Evolutionary conservation across 108 stramenopile genomes (phyloP).

Genomic region (Fragilaria crotonensis): DNA sequence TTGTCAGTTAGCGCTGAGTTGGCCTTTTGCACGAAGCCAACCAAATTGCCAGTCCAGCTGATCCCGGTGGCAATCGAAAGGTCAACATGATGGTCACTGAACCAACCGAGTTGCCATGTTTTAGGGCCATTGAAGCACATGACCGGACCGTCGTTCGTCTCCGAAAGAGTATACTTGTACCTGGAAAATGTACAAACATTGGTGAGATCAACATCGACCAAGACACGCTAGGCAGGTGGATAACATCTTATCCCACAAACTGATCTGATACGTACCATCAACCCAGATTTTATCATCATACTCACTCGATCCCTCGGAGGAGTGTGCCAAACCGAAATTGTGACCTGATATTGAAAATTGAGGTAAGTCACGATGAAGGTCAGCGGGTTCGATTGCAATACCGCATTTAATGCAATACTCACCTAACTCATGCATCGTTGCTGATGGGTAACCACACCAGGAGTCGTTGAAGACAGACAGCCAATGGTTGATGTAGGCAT

Average conservation of each 20-base stretch:
- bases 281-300: constrained; percentile 7
- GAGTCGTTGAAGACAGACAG: constrained; percentile 37
- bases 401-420: background rate
- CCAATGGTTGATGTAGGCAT: constrained; percentile 32
- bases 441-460: no score
- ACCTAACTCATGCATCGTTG: constrained; percentile 29
- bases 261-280: background rate
- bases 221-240: no score
- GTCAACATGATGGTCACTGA: constrained; percentile 1
- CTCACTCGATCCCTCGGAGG: constrained; percentile 50
- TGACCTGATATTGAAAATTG: constrained; percentile 7
- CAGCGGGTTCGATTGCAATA: background rate
- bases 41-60: background rate
- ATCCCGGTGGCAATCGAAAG: background rate
- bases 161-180: constrained; percentile 11
- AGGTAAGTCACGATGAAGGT: background rate
- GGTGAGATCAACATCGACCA: no score
- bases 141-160: constrained; percentile 4
- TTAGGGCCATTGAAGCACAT: constrained; percentile 25
- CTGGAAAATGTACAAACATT: background rate
- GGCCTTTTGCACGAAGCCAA: background rate
- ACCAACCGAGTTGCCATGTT: constrained; percentile 18
- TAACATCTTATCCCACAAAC: no score
- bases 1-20: background rate
- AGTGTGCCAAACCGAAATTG: constrained; percentile 8